Conservation (phyloP, 768 basidiomycete genomes). For the Phlegmacium glaucopus region DNA sequence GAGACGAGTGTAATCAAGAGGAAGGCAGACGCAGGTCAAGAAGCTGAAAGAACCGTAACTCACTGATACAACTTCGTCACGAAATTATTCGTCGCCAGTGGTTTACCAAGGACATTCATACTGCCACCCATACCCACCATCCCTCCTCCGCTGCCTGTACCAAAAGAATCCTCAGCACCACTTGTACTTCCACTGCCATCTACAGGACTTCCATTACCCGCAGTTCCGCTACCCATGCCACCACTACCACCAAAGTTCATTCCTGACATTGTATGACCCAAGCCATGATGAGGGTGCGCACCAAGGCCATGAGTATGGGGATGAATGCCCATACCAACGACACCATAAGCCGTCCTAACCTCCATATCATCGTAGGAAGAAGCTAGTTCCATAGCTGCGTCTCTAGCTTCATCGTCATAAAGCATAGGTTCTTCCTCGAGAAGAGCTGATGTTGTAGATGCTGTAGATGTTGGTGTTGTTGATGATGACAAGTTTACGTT, state of each 20-base stretch:
- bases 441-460: slow-evolving; percentile 19
- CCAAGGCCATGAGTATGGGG: no score
- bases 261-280: no score
- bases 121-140: slow-evolving; percentile 30
- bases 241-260: slow-evolving; percentile 8
- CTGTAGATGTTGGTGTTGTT: slow-evolving; percentile 2
- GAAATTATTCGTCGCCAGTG: slow-evolving; percentile 75
- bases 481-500: slow-evolving; percentile 33
- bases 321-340: not conserved
- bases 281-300: no score
- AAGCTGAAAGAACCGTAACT: slow-evolving; percentile 26
- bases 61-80: slow-evolving; percentile 87
- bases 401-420: slow-evolving; percentile 38
- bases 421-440: slow-evolving; percentile 33
- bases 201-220: slow-evolving; percentile 33
- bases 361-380: slow-evolving; percentile 58
- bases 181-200: slow-evolving; percentile 50
- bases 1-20: not conserved
- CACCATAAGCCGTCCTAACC: slow-evolving; percentile 36
- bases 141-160: slow-evolving; percentile 14
- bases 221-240: slow-evolving; percentile 41
- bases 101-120: slow-evolving; percentile 64
- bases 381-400: slow-evolving; percentile 34
- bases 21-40: not conserved
- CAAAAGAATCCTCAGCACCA: slow-evolving; percentile 36